Percentiles rank a stretch among this genome's conserved stretches.
Evolutionary conservation across 306 rosid species (phyloP).

Genomic region (Erythrophleum fordii): DNA sequence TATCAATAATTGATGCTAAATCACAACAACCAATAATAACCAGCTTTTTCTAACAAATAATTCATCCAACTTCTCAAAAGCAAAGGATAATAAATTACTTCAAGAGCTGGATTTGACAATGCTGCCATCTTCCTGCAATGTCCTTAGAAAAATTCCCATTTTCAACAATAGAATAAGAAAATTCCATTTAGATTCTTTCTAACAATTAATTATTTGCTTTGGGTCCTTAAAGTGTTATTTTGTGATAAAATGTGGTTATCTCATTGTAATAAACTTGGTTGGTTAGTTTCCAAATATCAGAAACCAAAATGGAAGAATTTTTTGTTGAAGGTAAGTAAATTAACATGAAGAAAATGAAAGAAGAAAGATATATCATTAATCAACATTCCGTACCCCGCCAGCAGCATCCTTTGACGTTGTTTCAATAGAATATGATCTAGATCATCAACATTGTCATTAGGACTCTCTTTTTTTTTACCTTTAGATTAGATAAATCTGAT

Average conservation of each 20-base stretch:
- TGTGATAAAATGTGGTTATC: conserved; percentile 5
- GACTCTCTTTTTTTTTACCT: conserved; percentile 55
- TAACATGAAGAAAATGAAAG: conserved; percentile 11
- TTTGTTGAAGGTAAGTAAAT: not conserved
- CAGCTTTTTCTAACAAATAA: conserved; percentile 21
- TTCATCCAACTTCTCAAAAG: conserved; percentile 8
- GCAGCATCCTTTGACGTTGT: conserved; percentile 71
- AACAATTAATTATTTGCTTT: not conserved
- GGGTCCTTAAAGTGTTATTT: not conserved
- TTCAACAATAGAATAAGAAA: not conserved
- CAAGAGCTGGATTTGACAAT: conserved; percentile 40
- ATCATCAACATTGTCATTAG: conserved; percentile 47
- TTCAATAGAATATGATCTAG: conserved; percentile 66
- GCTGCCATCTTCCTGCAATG: conserved; percentile 52
- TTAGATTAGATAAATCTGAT: conserved; percentile 26
- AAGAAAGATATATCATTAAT: too few relatives aligned
- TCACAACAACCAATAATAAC: not conserved
- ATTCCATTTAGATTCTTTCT: too few relatives aligned
- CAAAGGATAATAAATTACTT: conserved; percentile 53
- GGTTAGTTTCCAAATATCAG: too few relatives aligned
- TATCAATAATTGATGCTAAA: conserved; percentile 23
- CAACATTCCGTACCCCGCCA: conserved; percentile 57
- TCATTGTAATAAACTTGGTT: too few relatives aligned
- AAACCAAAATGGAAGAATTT: not conserved
- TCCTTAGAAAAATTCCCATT: not conserved